These are phyloP conservation scores for Ochetophila trinervis DNA, from an alignment of 306 rosid species.

Conservation along the genomic window DNA sequence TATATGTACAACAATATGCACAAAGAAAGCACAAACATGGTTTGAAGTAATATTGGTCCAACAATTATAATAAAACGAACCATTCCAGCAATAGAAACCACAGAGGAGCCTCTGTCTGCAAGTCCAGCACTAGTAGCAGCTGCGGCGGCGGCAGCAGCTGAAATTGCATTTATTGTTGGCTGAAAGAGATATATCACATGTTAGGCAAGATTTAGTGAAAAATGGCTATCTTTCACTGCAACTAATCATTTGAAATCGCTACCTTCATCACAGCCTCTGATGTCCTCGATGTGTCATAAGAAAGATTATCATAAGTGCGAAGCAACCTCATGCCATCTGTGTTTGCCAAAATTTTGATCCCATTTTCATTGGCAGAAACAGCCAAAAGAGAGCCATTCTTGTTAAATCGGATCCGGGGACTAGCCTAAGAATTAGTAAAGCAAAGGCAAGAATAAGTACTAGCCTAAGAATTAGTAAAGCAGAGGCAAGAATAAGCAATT, in stretches of 20 bases:
- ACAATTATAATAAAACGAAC: constrained; percentile 40
- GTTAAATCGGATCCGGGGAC: constrained; percentile 95
- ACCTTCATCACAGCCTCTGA: constrained; percentile 87
- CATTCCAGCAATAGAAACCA: constrained; percentile 73
- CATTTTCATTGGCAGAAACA: constrained; percentile 84
- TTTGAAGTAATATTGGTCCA: neutral
- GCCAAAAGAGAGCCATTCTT: constrained; percentile 95
- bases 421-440: constrained; percentile 56
- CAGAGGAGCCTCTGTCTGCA: constrained; percentile 69
- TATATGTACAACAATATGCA: constrained; percentile 6
- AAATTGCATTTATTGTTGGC: constrained; percentile 78
- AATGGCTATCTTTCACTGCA: constrained; percentile 3
- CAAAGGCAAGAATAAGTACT: constrained; percentile 37
- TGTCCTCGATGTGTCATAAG: constrained; percentile 72
- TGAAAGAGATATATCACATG: constrained; percentile 30
- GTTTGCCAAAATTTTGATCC: constrained; percentile 83
- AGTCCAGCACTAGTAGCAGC: constrained; percentile 68
- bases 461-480: constrained; percentile 52
- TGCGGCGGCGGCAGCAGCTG: constrained; percentile 54
- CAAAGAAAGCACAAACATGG: neutral
- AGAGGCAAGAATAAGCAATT: constrained; percentile 24
- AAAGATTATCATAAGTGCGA: constrained; percentile 65
- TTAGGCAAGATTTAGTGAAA: constrained; percentile 17
- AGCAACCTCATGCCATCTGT: constrained; percentile 59
- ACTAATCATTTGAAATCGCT: constrained; percentile 18